A percentile compares a stretch with the other conserved stretches of the same genome.
Evolutionary conservation across 805 yeast species (phyloP).

Genomic region (Hanseniaspora guilliermondii): DNA sequence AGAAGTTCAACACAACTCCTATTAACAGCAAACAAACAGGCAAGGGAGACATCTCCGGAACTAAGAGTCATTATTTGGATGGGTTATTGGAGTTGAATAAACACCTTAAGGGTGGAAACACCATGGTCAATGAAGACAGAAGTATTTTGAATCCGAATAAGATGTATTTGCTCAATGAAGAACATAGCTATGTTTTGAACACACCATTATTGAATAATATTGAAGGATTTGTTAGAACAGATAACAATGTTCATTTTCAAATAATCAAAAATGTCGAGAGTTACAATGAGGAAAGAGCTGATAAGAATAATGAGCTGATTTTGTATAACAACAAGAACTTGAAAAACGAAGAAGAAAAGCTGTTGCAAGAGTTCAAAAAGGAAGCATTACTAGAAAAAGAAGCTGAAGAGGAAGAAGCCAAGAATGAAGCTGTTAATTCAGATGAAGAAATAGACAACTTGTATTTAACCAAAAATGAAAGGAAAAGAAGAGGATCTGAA

Average conservation of each 20-base stretch:
- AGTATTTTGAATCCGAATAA: not conserved
- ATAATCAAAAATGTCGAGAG: not conserved
- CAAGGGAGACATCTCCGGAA: not conserved
- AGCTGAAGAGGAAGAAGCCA: not conserved
- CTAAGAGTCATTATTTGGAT: constrained; percentile 7
- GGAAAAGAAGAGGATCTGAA: constrained; percentile 27
- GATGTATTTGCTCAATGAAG: not conserved
- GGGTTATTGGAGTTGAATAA: constrained; percentile 1
- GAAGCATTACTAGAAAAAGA: constrained; percentile 1
- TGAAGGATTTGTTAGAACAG: constrained; percentile 11
- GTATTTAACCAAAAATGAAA: constrained; percentile 23
- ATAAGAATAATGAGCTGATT: not conserved
- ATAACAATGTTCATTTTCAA: not conserved
- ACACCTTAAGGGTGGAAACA: not conserved
- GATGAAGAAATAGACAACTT: constrained; percentile 13
- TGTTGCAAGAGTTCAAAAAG: constrained; percentile 5
- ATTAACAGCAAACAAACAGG: not conserved
- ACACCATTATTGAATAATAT: constrained; percentile 4
- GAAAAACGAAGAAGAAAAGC: constrained; percentile 10
- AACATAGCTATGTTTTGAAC: constrained; percentile 6
- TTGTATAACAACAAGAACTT: constrained; percentile 8
- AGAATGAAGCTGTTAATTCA: not conserved
- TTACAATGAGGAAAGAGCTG: not conserved
- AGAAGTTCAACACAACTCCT: not conserved
- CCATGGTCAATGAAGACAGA: not conserved